Evolutionary conservation across 495 filamentous ascomycete genomes (phyloP), one percentile per base, ranked within the genome.

Genomic region (Talaromyces liani): DNA sequence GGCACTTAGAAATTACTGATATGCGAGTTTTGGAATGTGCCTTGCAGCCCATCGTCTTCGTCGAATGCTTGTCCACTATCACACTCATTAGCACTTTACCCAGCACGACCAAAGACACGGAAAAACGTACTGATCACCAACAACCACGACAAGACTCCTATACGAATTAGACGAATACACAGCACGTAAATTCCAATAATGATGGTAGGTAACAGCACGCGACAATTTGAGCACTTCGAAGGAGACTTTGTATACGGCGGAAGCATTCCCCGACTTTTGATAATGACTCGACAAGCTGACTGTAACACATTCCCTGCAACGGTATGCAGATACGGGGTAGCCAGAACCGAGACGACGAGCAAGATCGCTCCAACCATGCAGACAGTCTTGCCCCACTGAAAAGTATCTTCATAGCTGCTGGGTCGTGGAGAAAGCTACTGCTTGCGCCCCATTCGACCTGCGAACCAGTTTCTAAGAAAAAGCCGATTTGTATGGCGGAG

Each of bases 1-100:
- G 79, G 79, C 1, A 81, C 78, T 58, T 72, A 70, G 65, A 77
- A 75, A 66, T 79, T 80, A 58, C 72, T 74, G 62, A 81, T 76
- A 56, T 81, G 77, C 0, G 73, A 72, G 62, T 81, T 81, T 51
- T 78, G 73, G 53, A 75, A 81, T 16, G 76, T 79, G 7, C 75
- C 74, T 6, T 75, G 76, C 56, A 73, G 63, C 24, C 72, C 70
- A 62, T 71, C 67, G 58, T 77, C 73, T 63, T 78, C 75, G 25
- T 68, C 71, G 60, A 79, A 77, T 6, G 76, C 71, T 63, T 76
- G 73, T 22, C 77, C 77, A 49, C 64, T 65, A 36, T 64, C 69
- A 16, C 51, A 16, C 4, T 12, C 24, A 36, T 69, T 56, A 63
- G 67, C 22, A 34, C 36, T 49, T 10, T 27, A 41, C 54, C 16